Conservation (phyloP, 139 green algal genomes). For the Chlamydomonas incerta region DNA sequence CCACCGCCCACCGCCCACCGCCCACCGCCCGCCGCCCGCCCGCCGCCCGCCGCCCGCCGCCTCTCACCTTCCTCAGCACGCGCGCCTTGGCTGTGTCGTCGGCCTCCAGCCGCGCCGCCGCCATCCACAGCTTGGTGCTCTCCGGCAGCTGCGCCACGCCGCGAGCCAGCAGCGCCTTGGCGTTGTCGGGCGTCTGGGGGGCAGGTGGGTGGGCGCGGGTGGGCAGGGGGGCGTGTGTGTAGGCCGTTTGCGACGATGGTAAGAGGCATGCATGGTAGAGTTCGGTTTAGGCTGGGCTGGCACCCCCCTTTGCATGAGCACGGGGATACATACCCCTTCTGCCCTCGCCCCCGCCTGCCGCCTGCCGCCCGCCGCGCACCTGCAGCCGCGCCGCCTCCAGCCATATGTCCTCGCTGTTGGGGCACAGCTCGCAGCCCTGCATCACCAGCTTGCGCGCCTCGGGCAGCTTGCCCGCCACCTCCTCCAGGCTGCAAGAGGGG, state of each 20-base stretch:
- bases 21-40: neutral
- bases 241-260: neutral
- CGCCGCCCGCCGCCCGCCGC: neutral
- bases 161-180: conserved; percentile 90
- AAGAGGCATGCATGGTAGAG: too few relatives aligned
- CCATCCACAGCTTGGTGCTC: conserved; percentile 94
- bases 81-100: conserved; percentile 85
- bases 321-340: too few relatives aligned
- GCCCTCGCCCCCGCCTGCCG: too few relatives aligned
- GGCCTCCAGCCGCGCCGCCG: conserved; percentile 69
- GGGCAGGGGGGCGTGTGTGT: neutral
- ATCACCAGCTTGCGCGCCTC: conserved; percentile 75
- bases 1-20: too few relatives aligned
- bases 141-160: conserved; percentile 85
- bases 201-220: neutral
- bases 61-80: conserved; percentile 84
- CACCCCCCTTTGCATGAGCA: too few relatives aligned
- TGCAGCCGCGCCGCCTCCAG: conserved; percentile 94
- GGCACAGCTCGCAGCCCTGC: conserved; percentile 94
- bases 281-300: too few relatives aligned
- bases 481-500: conserved; percentile 58
- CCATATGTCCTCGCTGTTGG: conserved; percentile 97
- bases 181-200: conserved; percentile 66
- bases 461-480: conserved; percentile 72
- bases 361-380: neutral